These are phyloP conservation scores for Parathielavia hyrcaniae DNA, from an alignment of 495 filamentous ascomycete genomes.

Conservation along the genomic window DNA sequence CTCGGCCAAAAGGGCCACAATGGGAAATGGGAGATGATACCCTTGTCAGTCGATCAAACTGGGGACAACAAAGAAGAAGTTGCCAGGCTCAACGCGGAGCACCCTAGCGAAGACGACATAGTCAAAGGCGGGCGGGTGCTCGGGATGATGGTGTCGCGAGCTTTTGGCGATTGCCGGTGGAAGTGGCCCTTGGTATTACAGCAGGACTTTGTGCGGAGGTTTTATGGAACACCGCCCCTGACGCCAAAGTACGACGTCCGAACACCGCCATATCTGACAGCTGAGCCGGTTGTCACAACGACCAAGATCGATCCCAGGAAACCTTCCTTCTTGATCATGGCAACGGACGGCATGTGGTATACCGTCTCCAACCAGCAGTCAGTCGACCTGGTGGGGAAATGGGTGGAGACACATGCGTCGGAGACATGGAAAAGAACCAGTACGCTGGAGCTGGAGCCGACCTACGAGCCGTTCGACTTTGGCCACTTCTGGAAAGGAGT, in stretches of 20 bases:
- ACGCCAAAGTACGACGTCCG: background rate
- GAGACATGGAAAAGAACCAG: no score
- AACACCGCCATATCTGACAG: no score
- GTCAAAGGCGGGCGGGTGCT: conserved; percentile 51
- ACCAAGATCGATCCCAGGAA: conserved; percentile 41
- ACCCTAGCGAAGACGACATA: conserved; percentile 53
- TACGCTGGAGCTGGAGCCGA: no score
- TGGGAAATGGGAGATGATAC: conserved; percentile 45
- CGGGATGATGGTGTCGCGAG: conserved; percentile 51
- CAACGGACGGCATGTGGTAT: conserved; percentile 62
- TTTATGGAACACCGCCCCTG: conserved; percentile 15
- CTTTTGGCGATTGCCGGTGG: conserved; percentile 59
- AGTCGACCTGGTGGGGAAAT: conserved; percentile 51
- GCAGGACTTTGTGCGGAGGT: conserved; percentile 36
- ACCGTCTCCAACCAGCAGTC: conserved; percentile 52
- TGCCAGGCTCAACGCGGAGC: conserved; percentile 45
- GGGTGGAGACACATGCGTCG: conserved; percentile 41
- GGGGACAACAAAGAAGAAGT: conserved; percentile 50
- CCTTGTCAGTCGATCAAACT: conserved; percentile 55
- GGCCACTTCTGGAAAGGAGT: no score
- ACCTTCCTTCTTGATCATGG: conserved; percentile 56
- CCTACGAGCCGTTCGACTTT: background rate
- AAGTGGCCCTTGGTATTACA: conserved; percentile 54
- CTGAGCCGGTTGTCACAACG: conserved; percentile 56
- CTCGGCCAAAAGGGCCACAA: conserved; percentile 45